These are phyloP conservation scores for Fusarium luffae DNA, from an alignment of 2,329 filamentous ascomycete genomes.

Conservation along the genomic window DNA sequence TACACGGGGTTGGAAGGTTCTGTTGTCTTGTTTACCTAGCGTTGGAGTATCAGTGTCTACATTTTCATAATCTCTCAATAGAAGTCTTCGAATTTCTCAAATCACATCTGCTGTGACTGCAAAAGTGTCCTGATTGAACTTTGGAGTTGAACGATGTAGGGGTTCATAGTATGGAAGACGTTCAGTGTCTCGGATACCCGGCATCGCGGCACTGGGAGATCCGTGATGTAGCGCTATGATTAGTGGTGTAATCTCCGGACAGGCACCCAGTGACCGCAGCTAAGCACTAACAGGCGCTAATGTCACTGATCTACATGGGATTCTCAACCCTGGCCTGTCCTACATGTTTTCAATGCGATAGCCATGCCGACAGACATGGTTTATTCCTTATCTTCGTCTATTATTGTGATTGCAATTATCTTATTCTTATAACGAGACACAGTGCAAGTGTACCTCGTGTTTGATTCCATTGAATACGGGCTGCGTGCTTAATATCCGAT, in stretches of 20 bases:
- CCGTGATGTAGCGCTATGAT: not conserved
- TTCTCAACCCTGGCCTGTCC: not conserved
- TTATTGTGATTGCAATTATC: not conserved
- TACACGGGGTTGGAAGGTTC: not conserved
- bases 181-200: not conserved
- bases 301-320: not conserved
- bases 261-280: not conserved
- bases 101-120: too few species aligned
- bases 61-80: not conserved
- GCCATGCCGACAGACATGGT: not conserved
- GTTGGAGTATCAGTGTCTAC: slow-evolving; percentile 2
- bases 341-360: too few species aligned
- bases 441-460: not conserved
- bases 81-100: not conserved
- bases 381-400: not conserved
- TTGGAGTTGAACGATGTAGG: not conserved
- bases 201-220: not conserved
- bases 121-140: not conserved
- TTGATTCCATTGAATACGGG: not conserved
- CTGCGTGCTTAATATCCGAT: not conserved
- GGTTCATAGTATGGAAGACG: not conserved
- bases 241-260: not conserved
- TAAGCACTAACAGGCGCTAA: not conserved
- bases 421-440: not conserved
- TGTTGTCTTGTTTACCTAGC: not conserved